Evolutionary conservation across 305 asterid species (phyloP).

Genomic region (Solanum hybrid): DNA sequence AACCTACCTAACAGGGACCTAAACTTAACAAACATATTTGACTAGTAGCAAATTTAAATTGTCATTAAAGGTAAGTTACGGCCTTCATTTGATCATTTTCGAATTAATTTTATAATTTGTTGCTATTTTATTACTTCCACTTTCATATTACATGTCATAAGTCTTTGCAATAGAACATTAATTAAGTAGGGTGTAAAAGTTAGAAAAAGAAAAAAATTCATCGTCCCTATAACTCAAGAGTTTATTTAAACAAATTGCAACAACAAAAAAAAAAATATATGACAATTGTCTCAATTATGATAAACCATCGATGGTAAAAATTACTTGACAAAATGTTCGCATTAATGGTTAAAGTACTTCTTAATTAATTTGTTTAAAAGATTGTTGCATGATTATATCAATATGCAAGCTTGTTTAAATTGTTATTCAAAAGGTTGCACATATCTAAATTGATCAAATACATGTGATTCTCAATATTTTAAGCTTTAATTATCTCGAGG

Average conservation of each 20-base stretch:
- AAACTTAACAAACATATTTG: background rate
- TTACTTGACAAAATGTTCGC: background rate
- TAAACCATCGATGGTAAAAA: background rate
- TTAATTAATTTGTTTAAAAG: background rate
- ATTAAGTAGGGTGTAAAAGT: background rate
- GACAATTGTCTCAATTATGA: background rate
- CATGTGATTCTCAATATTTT: background rate
- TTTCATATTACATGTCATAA: background rate
- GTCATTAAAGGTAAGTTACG: background rate
- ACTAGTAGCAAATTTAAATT: background rate
- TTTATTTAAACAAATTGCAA: background rate
- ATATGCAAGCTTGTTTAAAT: background rate
- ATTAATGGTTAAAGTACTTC: background rate
- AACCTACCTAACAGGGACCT: background rate
- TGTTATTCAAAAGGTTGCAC: background rate
- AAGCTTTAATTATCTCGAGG: background rate
- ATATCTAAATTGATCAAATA: background rate
- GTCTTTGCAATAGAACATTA: background rate
- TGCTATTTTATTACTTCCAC: background rate
- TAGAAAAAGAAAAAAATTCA: background rate
- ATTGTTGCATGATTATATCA: background rate
- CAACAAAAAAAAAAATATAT: background rate
- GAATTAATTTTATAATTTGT: background rate
- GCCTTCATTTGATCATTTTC: background rate
- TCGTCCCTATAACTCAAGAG: background rate